Percentiles rank a stretch among this genome's conserved stretches.
Conservation (phyloP, 140 eudicot species). For the Senecio squalidus region DNA sequence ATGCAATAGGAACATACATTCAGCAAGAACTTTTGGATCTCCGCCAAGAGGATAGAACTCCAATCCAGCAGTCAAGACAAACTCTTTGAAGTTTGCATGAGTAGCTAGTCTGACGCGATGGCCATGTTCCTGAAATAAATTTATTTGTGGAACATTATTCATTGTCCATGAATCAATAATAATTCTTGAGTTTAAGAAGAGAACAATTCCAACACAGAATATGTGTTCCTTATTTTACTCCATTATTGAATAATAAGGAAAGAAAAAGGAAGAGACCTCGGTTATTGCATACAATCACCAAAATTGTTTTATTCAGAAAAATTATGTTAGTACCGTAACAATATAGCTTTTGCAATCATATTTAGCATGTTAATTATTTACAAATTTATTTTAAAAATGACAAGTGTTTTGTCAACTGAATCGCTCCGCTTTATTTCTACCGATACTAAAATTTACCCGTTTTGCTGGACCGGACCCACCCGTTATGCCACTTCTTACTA, state of each 20-base stretch:
- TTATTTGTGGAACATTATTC: constrained; percentile 13
- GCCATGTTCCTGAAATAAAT: constrained; percentile 79
- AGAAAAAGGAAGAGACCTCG: too few relatives aligned
- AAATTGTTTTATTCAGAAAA: too few relatives aligned
- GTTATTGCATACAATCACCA: too few relatives aligned
- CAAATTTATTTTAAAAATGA: too few relatives aligned
- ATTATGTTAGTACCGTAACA: too few relatives aligned
- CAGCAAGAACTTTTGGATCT: constrained; percentile 98
- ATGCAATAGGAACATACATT: constrained; percentile 54
- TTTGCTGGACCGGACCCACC: too few relatives aligned
- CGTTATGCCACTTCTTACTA: too few relatives aligned
- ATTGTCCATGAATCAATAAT: background rate
- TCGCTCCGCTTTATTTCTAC: too few relatives aligned
- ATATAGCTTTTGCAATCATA: too few relatives aligned
- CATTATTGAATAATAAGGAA: background rate
- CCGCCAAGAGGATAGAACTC: constrained; percentile 99
- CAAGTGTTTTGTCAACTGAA: too few relatives aligned
- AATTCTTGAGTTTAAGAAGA: background rate
- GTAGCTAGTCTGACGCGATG: constrained; percentile 98
- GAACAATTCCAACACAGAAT: background rate
- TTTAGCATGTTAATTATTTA: too few relatives aligned
- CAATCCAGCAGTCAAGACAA: constrained; percentile 93
- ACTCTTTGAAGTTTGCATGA: constrained; percentile 92
- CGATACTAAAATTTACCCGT: too few relatives aligned
- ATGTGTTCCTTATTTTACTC: constrained; percentile 5